Percentiles rank a stretch among this genome's conserved stretches.
Evolutionary conservation across 352 stramenopile genomes (phyloP).

Genomic region (Pythium brachiatum): DNA sequence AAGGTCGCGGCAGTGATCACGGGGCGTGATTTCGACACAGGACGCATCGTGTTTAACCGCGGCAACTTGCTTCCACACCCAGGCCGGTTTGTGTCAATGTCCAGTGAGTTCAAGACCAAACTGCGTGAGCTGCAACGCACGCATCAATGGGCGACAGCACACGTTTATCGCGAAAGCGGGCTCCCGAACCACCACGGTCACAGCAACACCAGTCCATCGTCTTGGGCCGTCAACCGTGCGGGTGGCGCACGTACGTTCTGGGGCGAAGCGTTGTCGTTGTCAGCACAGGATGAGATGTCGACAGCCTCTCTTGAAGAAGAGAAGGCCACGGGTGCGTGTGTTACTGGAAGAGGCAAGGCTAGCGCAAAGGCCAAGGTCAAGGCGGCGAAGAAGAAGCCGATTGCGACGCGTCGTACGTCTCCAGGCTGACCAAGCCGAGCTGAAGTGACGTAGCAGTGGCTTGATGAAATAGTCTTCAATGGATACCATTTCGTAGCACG

Average conservation of each 20-base stretch:
- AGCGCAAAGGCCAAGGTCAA: too few species aligned
- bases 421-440: too few species aligned
- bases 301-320: too few species aligned
- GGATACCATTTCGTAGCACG: too few species aligned
- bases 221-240: conserved; percentile 28
- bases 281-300: too few species aligned
- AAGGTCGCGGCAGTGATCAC: conserved; percentile 57
- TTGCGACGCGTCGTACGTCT: too few species aligned
- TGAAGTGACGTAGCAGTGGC: too few species aligned
- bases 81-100: conserved; percentile 23
- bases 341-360: too few species aligned
- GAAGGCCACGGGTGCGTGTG: too few species aligned
- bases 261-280: conserved; percentile 6
- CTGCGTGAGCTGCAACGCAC: conserved; percentile 8
- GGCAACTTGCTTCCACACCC: conserved; percentile 57
- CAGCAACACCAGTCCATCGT: conserved; percentile 47
- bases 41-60: conserved; percentile 55
- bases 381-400: too few species aligned
- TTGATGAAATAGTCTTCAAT: too few species aligned
- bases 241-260: conserved; percentile 21
- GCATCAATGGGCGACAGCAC: conserved; percentile 22
- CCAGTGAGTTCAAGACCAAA: conserved; percentile 13
- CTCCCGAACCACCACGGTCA: conserved; percentile 38
- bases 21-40: conserved; percentile 28
- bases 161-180: conserved; percentile 43